phyloP scores from a whole-genome alignment of 2,329 filamentous ascomycete species.

The Neurospora crassa region DNA sequence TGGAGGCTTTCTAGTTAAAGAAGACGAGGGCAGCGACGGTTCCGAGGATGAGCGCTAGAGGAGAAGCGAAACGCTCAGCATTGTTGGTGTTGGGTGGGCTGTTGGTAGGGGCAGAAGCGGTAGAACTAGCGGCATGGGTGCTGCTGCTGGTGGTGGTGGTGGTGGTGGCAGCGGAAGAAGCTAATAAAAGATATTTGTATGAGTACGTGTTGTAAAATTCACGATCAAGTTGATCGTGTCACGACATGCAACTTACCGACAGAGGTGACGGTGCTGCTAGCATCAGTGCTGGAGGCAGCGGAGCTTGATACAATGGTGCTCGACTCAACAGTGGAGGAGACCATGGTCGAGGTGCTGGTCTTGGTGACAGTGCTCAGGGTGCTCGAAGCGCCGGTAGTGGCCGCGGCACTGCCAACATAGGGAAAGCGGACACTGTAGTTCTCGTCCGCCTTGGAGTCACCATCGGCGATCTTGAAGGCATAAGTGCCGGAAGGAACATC shows the following conservation, averaged over 20 bases:
- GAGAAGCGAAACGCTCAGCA: constrained; percentile 27
- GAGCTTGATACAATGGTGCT: constrained; percentile 13
- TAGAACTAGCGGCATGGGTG: constrained; percentile 5
- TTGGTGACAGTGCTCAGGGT: constrained; percentile 7
- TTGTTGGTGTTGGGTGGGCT: constrained; percentile 24
- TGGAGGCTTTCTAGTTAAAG: constrained; percentile 27
- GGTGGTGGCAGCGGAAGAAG: constrained; percentile 7
- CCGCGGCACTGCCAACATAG: constrained; percentile 12
- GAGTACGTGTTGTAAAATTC: not conserved
- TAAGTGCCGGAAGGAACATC: constrained; percentile 30
- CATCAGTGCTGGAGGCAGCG: constrained; percentile 2
- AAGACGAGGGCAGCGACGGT: constrained; percentile 31
- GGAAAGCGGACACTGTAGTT: constrained; percentile 36
- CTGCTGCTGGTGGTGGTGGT: constrained; percentile 10
- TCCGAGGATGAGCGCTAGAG: constrained; percentile 31
- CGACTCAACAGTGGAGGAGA: constrained; percentile 11
- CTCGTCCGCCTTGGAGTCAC: constrained; percentile 24
- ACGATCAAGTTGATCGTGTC: not conserved
- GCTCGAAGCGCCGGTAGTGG: constrained; percentile 10
- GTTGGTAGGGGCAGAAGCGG: constrained; percentile 13
- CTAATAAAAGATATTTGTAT: constrained; percentile 9
- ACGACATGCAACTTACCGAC: constrained; percentile 7
- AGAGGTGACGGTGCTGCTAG: constrained; percentile 3
- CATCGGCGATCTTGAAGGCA: constrained; percentile 32
- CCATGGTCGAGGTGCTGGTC: constrained; percentile 7